phyloP scores from a whole-genome alignment of 2,329 filamentous ascomycete species.

The Neophaeococcomyces mojaviensis region DNA sequence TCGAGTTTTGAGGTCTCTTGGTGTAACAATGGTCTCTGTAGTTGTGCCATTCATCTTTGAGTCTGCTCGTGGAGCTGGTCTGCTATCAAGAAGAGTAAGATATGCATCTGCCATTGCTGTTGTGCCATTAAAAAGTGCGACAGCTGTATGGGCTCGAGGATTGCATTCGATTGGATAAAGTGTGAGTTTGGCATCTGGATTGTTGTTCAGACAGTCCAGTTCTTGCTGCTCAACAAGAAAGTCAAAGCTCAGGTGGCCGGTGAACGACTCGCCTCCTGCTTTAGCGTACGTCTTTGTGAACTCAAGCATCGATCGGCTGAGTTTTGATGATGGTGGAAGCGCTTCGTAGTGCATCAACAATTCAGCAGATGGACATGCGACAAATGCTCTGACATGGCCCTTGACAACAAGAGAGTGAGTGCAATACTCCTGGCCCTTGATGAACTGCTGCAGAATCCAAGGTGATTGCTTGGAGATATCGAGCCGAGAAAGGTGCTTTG shows the following conservation, averaged over 20 bases:
- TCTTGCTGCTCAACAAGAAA: slow-evolving; percentile 53
- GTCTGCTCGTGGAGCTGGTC: slow-evolving; percentile 12
- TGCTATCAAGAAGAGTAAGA: slow-evolving; percentile 36
- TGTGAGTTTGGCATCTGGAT: slow-evolving; percentile 3
- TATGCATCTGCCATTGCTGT: slow-evolving; percentile 44
- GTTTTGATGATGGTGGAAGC: slow-evolving; percentile 46
- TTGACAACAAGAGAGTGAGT: slow-evolving; percentile 63
- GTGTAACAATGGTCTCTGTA: background rate
- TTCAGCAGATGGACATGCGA: slow-evolving; percentile 56
- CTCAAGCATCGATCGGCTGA: slow-evolving; percentile 54
- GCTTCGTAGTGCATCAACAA: slow-evolving; percentile 60
- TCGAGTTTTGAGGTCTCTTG: slow-evolving; percentile 19
- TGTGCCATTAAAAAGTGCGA: slow-evolving; percentile 49
- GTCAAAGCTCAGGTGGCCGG: slow-evolving; percentile 66
- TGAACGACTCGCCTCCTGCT: slow-evolving; percentile 45
- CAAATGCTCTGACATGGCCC: slow-evolving; percentile 58
- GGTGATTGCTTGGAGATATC: slow-evolving; percentile 48
- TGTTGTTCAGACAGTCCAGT: slow-evolving; percentile 22
- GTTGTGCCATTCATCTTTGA: slow-evolving; percentile 1
- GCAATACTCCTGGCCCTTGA: slow-evolving; percentile 59
- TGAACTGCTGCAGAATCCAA: slow-evolving; percentile 64
- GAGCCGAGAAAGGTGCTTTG: slow-evolving; percentile 47
- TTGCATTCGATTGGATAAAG: slow-evolving; percentile 67
- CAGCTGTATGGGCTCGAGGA: slow-evolving; percentile 60
- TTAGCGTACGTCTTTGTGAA: slow-evolving; percentile 56